Conservation (phyloP, 805 yeast species). For the Naumovozyma baii region DNA sequence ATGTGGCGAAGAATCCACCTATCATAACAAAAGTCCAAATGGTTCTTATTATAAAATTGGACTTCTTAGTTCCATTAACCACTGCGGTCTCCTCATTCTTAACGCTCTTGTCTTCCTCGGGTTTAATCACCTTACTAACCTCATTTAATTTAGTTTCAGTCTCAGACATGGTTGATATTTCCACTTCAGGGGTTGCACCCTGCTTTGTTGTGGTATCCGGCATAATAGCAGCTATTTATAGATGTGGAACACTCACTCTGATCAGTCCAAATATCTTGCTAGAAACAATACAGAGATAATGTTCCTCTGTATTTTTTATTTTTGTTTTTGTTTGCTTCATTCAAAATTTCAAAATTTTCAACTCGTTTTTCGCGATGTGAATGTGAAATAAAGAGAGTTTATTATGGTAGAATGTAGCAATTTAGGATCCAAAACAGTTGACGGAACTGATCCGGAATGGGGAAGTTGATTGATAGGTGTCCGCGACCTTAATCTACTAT, state of each 20-base stretch:
- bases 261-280: no score
- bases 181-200: not conserved
- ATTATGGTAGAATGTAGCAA: no score
- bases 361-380: not conserved
- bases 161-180: not conserved
- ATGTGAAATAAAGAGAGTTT: no score
- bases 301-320: no score
- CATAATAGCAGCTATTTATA: not conserved
- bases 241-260: not conserved
- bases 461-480: no score
- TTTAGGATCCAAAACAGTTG: no score
- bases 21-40: conserved; percentile 94
- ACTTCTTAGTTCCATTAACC: conserved; percentile 17
- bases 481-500: no score
- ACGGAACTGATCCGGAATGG: no score
- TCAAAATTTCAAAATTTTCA: not conserved
- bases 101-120: not conserved
- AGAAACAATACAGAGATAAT: no score
- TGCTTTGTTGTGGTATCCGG: not conserved
- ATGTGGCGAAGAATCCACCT: conserved; percentile 51
- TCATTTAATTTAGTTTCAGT: not conserved
- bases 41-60: conserved; percentile 66
- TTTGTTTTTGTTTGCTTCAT: not conserved
- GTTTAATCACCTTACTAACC: not conserved
- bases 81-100: not conserved